Conservation (phyloP, 306 rosid species). For the Potentilla sterilis region DNA sequence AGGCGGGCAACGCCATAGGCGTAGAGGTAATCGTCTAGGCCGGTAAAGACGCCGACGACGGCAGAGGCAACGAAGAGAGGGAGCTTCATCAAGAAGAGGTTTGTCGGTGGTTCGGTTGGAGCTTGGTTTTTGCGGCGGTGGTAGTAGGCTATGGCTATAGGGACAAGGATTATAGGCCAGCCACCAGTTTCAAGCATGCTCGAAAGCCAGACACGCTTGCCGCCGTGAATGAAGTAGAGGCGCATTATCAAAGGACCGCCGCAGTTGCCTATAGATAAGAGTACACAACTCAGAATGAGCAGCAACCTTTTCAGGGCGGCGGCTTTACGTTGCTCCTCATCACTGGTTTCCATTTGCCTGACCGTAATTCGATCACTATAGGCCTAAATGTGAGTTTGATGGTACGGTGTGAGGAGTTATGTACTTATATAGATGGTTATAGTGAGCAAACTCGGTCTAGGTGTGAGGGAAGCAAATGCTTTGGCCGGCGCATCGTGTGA, state of each 20-base stretch:
- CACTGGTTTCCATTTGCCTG: not conserved
- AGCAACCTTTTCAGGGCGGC: constrained; percentile 30
- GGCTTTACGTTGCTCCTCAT: not conserved
- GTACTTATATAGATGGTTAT: not conserved
- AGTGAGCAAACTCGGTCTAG: not conserved
- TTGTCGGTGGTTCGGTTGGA: not conserved
- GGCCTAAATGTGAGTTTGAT: not conserved
- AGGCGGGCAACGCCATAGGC: constrained; percentile 60
- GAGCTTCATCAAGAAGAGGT: constrained; percentile 36
- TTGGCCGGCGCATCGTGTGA: not conserved
- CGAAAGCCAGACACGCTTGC: constrained; percentile 68
- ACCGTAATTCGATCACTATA: not conserved
- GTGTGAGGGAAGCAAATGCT: not conserved
- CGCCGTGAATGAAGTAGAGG: constrained; percentile 76
- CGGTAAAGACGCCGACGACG: constrained; percentile 50
- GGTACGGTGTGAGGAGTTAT: not conserved
- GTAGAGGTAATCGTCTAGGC: constrained; percentile 61
- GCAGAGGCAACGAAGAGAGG: constrained; percentile 42
- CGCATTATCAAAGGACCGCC: constrained; percentile 71
- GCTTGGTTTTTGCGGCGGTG: constrained; percentile 36
- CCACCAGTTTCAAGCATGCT: constrained; percentile 63
- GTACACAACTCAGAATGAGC: constrained; percentile 40
- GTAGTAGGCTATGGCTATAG: constrained; percentile 36
- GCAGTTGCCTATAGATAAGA: constrained; percentile 43
- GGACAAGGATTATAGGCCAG: constrained; percentile 58